Base-by-base conservation (phyloP, 371 early-diverging fungal genomes). In the Mortierella sp. region DNA sequence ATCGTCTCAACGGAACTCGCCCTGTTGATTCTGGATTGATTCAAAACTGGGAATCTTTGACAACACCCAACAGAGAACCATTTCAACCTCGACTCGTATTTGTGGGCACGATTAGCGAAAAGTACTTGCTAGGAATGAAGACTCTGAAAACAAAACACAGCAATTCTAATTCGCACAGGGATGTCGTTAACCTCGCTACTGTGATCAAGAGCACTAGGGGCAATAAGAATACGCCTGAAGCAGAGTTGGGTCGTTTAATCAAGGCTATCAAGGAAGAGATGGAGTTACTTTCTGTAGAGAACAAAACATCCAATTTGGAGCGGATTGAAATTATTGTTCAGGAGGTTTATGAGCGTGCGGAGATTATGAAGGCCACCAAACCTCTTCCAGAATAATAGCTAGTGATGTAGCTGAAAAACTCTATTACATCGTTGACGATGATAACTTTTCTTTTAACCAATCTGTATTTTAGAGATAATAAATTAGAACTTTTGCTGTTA, bases 21-120 rank as follows among this genome's bases (percentile, higher is more conserved):
- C 72, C 72, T 0, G 58, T 63, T 19, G 81, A 75, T 11, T 67
- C 81, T 50, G 61, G 50, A 55, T 32, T 38, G 32, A 80, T 80
- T 48, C 41, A 33, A 5, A 21, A 58, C 0, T 80, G 81, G 75
- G 72, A 72, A 33, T n/a, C 69, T 0, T 38, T 74, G 21, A 47
- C 36, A 11, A 58, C 22, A 4, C 21, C 58, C 1, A 10, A 11
- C 1, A 69, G 59, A 16, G 21, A 22, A 10, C 55, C 33, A 0
- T 67, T 10, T 10, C 65, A 63, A 15, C 19, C 28, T 9, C 63
- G 81, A 47, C 53, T 80, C 28, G 53, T 80, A 24, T 60, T 75
- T 55, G 75, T 80, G 5, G 81, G 81, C 13, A 80, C 75, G 2
- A 58, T 80, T 58, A 75, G 61, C 1, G 72, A 80, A 36, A 80